Evolutionary conservation across 73 alveolate genomes (phyloP), one percentile per base, ranked within the genome.

Genomic region (Symbiodinium natans): DNA sequence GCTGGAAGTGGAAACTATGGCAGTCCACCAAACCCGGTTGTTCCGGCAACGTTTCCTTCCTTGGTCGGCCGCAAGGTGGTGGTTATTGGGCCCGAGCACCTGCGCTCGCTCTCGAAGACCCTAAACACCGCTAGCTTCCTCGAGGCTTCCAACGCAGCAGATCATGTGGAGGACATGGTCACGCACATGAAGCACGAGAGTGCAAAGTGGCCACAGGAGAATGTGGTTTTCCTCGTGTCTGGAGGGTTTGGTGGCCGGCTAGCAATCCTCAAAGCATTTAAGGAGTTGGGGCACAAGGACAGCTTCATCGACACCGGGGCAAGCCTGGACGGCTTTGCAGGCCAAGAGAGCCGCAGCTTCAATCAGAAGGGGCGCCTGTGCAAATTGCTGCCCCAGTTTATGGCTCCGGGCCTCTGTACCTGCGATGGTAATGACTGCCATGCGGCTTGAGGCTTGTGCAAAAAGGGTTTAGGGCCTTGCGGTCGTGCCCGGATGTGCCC

Each of bases 261-360:
- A 13, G 80, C 80, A 31, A 63, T 63, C 80, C 80, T 63, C 1
- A 63, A 29, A 36, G 80, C 80, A 31, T 38, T 80, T 34, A 33
- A 80, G 33, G 59, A 80, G 23, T 23, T 80, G 11, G 88, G 88
- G 36, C 88, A 80, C 34, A 80, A 80, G 34, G 88, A 80, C 56
- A 80, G 88, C 56, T 39, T 80, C 88, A 80, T 80, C 88, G 88
- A 80, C 59, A 80, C 88, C 21, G 88, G 88, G 54, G 88, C 88
- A 7, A 36, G 56, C 56, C 56, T 80, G 59, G 88, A 80, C 56
- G 88, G 88, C 88, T 80, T 80, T 38, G 88, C 88, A 2, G 88
- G 88, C 38, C 59, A 33, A 41, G 88, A 33, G 88, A 80, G 88
- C 36, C 88, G 88, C n/a, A 41, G 42, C 38, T 80, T 80, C 88